Evolutionary conservation across 257 asterid genomes (phyloP), one percentile per base, ranked within the genome.

Genomic region (Gentiana dahurica): DNA sequence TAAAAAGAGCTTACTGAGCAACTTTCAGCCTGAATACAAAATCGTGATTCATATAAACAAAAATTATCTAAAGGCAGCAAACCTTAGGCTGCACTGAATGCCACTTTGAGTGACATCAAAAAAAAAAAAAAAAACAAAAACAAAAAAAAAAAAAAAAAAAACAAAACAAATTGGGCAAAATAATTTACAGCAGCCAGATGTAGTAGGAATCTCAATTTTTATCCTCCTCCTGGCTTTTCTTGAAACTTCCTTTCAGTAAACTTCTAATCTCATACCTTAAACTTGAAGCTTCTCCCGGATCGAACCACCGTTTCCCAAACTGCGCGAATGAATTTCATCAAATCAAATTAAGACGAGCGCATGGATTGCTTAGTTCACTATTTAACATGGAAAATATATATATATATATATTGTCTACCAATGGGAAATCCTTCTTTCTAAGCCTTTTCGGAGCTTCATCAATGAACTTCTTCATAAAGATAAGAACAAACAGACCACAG

Each of bases 401-500:
- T 15, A 0, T 15, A 15, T 15, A 15, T 15, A 15, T 15, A 15
- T 15, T 54, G 47, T 47, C 12, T 86, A 90, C 96, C 96, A 57
- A 74, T 33, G 67, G 62, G 62, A 79, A 59, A 67, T 88, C 79
- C 54, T 66, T 66, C 76, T 60, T 70, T 68, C 67, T 79, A 76
- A 83, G 78, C 72, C 97, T 78, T 64, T 69, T 68, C 54, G 89
- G 86, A 58, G 84, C 81, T 34, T 82, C 81, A 10, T 54, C 76
- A 50, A 92, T 73, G 81, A 92, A 92, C 41, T 89, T 87, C 67
- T 92, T 89, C 66, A 88, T 88, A 63, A 80, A 92, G 81, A 65
- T 81, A 46, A 92, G 95, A 75, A 88, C 95, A 55, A 92, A 92
- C 38, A 86, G 68, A 51, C 99, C 99, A 69, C 99, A 92, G 54